Evolutionary conservation across 352 stramenopile species (phyloP), one percentile per base, ranked within the genome.

Genomic region (Salisapilia sapeloensis): DNA sequence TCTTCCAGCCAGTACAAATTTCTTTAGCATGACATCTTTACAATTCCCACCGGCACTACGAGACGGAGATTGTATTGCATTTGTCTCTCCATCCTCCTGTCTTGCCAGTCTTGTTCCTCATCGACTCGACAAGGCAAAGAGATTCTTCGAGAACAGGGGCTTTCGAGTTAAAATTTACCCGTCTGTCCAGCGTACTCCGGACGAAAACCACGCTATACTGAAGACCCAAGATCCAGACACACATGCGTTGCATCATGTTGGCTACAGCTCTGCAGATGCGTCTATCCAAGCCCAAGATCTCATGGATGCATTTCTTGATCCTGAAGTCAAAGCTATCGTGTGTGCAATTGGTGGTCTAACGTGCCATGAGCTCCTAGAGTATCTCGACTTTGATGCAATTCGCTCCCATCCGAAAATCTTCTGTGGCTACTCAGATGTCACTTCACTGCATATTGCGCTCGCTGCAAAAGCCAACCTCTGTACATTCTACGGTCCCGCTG

Each of bases 401-500:
- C 45, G 50, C 18, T 29, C 35, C 2, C 24, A 74, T 38, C 56
- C 61, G 1, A 78, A 50, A 37, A 56, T 76, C 42, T 74, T 78
- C 38, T 53, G 50, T 19, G 65, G 60, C 9, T 72, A 56, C 45
- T 81, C 54, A 7, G 59, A 81, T 36, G 60, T 74, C 38, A 78
- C 65, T 38, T 67, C 65, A 29, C 37, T 81, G 22, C 61, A 78
- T 44, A 41, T 66, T 4, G 65, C 65, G 17, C 29, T 81, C 12
- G 63, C 59, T 24, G 24, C 49, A 6, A 50, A 60, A 24, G 42
- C 54, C 1, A 12, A 48, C 4, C 38, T 81, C 7, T 62, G 59
- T 18, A 56, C 53, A 19, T 81, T 78, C 51, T 78, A 78, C 48
- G 65, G 65, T 0, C 59, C 61, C 7, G 65, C 53, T 3, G 61